Percentiles rank a stretch among this genome's conserved stretches.
phyloP scores from a whole-genome alignment of 768 basidiomycete genomes.

The Pleurotus giganteus region DNA sequence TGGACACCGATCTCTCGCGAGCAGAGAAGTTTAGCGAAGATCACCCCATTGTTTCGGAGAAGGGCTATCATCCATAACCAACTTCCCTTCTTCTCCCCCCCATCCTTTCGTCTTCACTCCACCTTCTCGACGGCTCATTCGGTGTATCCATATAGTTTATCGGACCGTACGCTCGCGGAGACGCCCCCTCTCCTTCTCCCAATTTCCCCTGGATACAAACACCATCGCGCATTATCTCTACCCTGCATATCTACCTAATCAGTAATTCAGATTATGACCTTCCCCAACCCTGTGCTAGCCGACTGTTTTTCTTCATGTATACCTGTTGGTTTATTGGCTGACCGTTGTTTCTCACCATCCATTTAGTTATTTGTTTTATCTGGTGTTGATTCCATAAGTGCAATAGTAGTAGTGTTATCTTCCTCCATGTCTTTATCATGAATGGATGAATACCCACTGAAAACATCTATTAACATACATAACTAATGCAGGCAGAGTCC shows the following conservation, averaged over 20 bases:
- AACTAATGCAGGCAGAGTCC: too few relatives aligned
- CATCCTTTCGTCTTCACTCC: background rate
- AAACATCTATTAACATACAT: background rate
- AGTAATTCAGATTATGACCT: constrained; percentile 7
- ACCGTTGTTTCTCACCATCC: background rate
- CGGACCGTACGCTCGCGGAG: background rate
- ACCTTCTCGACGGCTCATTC: background rate
- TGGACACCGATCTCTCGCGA: background rate
- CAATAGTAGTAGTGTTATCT: background rate
- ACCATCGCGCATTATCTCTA: constrained; percentile 5
- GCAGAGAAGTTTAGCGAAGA: constrained; percentile 7
- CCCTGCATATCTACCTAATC: constrained; percentile 10
- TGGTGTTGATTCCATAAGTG: background rate
- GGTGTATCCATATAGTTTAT: background rate
- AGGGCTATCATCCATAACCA: constrained; percentile 3
- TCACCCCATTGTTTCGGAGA: constrained; percentile 7
- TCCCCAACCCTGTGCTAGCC: constrained; percentile 3
- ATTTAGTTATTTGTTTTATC: background rate
- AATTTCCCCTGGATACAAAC: constrained; percentile 3
- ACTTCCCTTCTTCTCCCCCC: background rate
- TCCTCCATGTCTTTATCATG: background rate
- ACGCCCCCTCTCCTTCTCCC: background rate
- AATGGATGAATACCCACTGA: background rate
- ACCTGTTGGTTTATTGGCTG: constrained; percentile 7
- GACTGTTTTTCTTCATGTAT: background rate